Evolutionary conservation across 75 land plant genomes (phyloP), one percentile per base, ranked within the genome.

Genomic region (Picea glauca): DNA sequence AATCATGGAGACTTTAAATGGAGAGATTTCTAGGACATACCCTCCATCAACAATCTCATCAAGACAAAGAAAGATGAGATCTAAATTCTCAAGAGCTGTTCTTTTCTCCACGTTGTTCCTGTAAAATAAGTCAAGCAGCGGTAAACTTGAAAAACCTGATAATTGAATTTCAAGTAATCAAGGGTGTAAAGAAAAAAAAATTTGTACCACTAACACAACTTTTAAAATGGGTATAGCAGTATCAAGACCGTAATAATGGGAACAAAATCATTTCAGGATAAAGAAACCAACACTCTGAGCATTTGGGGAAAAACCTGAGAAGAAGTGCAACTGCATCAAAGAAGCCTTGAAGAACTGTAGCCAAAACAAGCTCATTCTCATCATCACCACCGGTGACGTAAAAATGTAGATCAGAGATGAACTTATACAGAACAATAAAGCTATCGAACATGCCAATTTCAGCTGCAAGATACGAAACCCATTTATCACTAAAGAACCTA

Each of bases 1-100:
- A 17, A 62, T 5, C 63, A 62, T 62, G 23, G 8, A 20, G 6
- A 62, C 56, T 50, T 50, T 50, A 50, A 50, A 50, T 50, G 56
- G 1, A 50, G 56, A 18, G n/a, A 21, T 62, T 23, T 0, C 12
- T 50, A 23, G 40, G 33, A 33, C 87, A 60, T 80, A 87, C 88
- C 88, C 88, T 43, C 88, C 88, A 81, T 87, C 88, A 46, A 87
- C 87, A 59, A 87, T 87, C 73, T 87, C 88, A 46, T 85, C 88
- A 21, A 87, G 60, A 70, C 88, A 87, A 23, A 87, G 81, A 68
- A 85, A 72, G 58, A 85, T 83, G 18, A 85, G 85, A 26, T 85
- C 85, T 78, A 85, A 75, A 61, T 85, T 85, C 79, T 85, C 87
- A 74, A 85, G 74, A 18, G 83, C 87, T 30, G 85, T 79, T 66